Evolutionary conservation across 2,329 filamentous ascomycete species (phyloP), one percentile per base, ranked within the genome.

Genomic region (Paecilomyces formosus): DNA sequence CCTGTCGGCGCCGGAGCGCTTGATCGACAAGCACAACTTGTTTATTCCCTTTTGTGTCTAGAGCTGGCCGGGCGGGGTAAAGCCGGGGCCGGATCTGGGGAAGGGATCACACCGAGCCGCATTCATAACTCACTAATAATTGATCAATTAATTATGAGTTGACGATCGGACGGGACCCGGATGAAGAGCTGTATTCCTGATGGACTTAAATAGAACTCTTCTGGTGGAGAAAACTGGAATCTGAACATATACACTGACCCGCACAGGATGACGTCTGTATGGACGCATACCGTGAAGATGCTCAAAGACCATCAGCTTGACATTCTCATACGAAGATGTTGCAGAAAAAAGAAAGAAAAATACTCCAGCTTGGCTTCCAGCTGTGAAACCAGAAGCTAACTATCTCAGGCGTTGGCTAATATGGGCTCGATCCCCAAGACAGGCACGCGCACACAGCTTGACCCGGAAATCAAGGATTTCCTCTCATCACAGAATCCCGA

Each of bases 401-500:
- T n/a, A 26, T 18, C 15, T 5, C 15, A 21, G 39, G 15, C 18
- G 39, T 45, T 45, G 5, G 39, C 39, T 45, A 28, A 52, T 24
- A 52, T 52, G 50, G 50, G 26, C 3, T 52, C 15, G 35, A 51
- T 56, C 8, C 55, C 55, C 15, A 56, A 56, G 15, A 56, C 55
- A 56, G 55, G 30, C 33, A 45, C 55, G 24, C 55, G 35, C 13
- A 26, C 30, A 4, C n/a, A 39, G 24, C 21, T 52, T 11, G 50
- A 52, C 50, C 24, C 9, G 13, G 50, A 52, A 21, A 61, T 66
- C n/a, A 12, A 57, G 13, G 54, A 21, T 6, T 68, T 67, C 54
- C 61, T 66, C 21, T 60, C 62, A 35, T 60, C 62, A 35, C 53
- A 61, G 5, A 51, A 64, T 54, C 61, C 65, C 13, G 55, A 60